Evolutionary conservation across 768 basidiomycete genomes (phyloP).

Genomic region (Clavaria fumosa): DNA sequence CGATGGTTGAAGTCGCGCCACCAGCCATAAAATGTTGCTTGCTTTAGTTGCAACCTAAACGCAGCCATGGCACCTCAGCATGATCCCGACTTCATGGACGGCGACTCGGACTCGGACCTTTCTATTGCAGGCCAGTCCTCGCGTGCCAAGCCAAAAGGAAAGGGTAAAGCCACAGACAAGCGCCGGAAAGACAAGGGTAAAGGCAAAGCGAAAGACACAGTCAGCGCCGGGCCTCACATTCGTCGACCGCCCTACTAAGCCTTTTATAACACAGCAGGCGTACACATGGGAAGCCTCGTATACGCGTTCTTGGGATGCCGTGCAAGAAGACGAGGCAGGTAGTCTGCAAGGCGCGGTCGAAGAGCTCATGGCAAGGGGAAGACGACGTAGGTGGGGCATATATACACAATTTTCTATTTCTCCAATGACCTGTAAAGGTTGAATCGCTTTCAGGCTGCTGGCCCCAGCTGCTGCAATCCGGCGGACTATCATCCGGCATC

Average conservation of each 20-base stretch:
- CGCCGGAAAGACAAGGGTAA: slow-evolving; percentile 41
- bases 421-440: slow-evolving; percentile 3
- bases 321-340: slow-evolving; percentile 90
- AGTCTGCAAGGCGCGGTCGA: slow-evolving; percentile 84
- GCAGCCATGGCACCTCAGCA: slow-evolving; percentile 20
- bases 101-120: slow-evolving; percentile 61
- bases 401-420: slow-evolving; percentile 4
- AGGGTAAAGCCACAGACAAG: slow-evolving; percentile 36
- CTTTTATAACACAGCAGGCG: slow-evolving; percentile 57
- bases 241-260: slow-evolving; percentile 1
- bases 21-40: too few relatives aligned
- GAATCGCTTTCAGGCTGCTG: slow-evolving; percentile 35
- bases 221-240: slow-evolving; percentile 5
- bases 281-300: slow-evolving; percentile 97
- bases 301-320: slow-evolving; percentile 90
- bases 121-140: slow-evolving; percentile 38
- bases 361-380: slow-evolving; percentile 71
- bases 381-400: slow-evolving; percentile 69
- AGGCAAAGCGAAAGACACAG: slow-evolving; percentile 36
- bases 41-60: slow-evolving; percentile 10
- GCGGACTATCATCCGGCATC: slow-evolving; percentile 90
- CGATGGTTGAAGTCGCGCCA: too few relatives aligned
- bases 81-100: slow-evolving; percentile 32
- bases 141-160: slow-evolving; percentile 41
- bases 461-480: slow-evolving; percentile 80